Evolutionary conservation across 164 flowering plant species (phyloP), one percentile per base, ranked within the genome.

Genomic region (Tetrastigma voinierianum): DNA sequence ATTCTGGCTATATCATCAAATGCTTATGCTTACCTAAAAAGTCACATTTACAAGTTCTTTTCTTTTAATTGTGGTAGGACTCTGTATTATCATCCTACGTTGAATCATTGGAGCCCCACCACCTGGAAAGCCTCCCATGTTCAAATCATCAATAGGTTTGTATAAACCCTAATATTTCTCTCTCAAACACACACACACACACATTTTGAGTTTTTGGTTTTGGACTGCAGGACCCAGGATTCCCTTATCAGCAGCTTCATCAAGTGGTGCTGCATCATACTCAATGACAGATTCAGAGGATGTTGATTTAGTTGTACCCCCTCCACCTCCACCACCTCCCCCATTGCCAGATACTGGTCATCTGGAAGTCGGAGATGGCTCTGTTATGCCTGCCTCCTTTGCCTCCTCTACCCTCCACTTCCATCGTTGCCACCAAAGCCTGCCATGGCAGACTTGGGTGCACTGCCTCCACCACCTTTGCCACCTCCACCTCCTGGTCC

Each of bases 111-210:
- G 99, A 2, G 98, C 99, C 20, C 99, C 99, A 10, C 99, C 99
- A 53, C 99, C 99, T 74, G 99, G 99, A 69, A 95, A 95, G 74
- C 96, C 96, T 76, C 99, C 98, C 10, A 90, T 95, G 99, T 95
- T 78, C 65, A 89, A 89, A 64, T 90, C 99, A 67, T 90, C 98
- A 17, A 87, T 92, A 81, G 98, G 98, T 94, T n/a, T 18, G 43
- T 51, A 19, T n/a, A 2, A n/a, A 40, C 11, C 56, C 8, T 17
- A 45, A 20, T 56, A 12, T 45, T 55, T 57, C 48, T 53, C 53
- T 67, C 11, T 52, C 53, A 6, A n/a, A n/a, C n/a, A n/a, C n/a
- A n/a, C n/a, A n/a, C n/a, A n/a, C n/a, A n/a, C n/a, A n/a, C 23
- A 43, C 11, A n/a, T 32, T 8, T 52, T 48, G 14, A 46, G 8